phyloP scores from a whole-genome alignment of 2,329 filamentous ascomycete species.

The Aspergillus viridinutans region DNA sequence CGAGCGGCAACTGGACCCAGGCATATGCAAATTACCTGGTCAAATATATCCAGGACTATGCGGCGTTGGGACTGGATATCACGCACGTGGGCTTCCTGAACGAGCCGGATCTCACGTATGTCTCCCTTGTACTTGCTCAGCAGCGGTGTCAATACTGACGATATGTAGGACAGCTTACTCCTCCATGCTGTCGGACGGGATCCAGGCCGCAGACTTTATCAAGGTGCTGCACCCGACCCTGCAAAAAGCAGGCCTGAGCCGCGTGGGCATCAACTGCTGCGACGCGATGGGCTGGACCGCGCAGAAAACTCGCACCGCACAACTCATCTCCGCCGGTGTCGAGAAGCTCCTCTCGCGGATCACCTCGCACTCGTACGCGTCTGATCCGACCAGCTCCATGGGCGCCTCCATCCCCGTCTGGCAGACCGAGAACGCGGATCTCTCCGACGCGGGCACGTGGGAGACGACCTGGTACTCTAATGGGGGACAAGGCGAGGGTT shows the following conservation, averaged over 20 bases:
- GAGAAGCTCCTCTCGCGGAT: slow-evolving; percentile 38
- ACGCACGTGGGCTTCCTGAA: slow-evolving; percentile 45
- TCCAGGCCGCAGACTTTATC: neutral
- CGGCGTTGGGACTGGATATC: slow-evolving; percentile 36
- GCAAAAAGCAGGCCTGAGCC: slow-evolving; percentile 52
- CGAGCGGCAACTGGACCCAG: slow-evolving; percentile 45
- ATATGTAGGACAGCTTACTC: neutral
- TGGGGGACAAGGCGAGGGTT: slow-evolving; percentile 29
- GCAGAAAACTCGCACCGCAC: slow-evolving; percentile 24
- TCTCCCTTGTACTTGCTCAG: slow-evolving; percentile 12
- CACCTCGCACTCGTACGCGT: slow-evolving; percentile 44
- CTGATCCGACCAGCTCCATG: slow-evolving; percentile 37
- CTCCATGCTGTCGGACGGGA: neutral
- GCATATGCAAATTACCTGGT: slow-evolving; percentile 49
- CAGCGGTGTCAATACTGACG: neutral
- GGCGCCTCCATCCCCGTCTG: slow-evolving; percentile 45
- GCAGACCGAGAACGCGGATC: slow-evolving; percentile 51
- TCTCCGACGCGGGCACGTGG: slow-evolving; percentile 30
- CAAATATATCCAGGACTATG: slow-evolving; percentile 45
- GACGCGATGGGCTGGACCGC: slow-evolving; percentile 43
- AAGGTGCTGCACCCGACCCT: slow-evolving; percentile 28
- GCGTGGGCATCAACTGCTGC: slow-evolving; percentile 43
- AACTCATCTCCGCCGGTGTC: slow-evolving; percentile 25
- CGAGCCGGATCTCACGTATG: slow-evolving; percentile 39
- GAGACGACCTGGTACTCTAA: neutral